phyloP scores from a whole-genome alignment of 2,329 filamentous ascomycete species.

The Colletotrichum tropicicola region DNA sequence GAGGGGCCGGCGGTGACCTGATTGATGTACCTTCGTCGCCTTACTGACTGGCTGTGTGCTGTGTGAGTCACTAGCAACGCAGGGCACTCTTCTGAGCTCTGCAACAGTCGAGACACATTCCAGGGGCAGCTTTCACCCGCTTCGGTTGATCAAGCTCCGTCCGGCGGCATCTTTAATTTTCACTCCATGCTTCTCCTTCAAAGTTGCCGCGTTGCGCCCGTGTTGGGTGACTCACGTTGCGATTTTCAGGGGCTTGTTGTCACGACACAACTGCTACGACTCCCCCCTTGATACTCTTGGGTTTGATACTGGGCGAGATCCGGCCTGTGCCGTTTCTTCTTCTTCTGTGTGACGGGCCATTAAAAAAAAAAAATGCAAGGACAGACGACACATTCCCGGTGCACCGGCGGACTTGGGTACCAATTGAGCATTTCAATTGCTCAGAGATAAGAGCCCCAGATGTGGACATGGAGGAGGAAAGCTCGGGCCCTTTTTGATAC shows the following conservation, averaged over 20 bases:
- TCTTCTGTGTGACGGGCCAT: no score
- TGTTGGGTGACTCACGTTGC: neutral
- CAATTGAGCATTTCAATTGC: conserved; percentile 29
- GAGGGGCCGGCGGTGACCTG: conserved; percentile 8
- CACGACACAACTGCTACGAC: neutral
- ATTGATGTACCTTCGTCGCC: neutral
- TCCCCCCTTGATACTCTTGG: neutral
- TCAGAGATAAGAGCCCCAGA: conserved; percentile 25
- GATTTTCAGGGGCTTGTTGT: neutral
- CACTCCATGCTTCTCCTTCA: neutral
- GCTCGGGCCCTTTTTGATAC: conserved; percentile 7
- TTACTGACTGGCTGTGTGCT: neutral
- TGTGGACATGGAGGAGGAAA: neutral
- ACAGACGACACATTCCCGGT: no score
- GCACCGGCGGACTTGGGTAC: neutral
- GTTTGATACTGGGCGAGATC: no score
- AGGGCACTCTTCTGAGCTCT: neutral
- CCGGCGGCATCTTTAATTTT: neutral
- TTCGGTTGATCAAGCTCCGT: neutral
- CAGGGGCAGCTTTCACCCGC: neutral
- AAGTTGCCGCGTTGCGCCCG: no score
- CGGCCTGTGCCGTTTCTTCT: no score
- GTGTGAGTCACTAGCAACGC: conserved; percentile 21
- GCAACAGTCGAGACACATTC: neutral
- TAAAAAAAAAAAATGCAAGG: no score